Evolutionary conservation across 257 asterid species (phyloP).

Genomic region (Solanum ossicruentum): DNA sequence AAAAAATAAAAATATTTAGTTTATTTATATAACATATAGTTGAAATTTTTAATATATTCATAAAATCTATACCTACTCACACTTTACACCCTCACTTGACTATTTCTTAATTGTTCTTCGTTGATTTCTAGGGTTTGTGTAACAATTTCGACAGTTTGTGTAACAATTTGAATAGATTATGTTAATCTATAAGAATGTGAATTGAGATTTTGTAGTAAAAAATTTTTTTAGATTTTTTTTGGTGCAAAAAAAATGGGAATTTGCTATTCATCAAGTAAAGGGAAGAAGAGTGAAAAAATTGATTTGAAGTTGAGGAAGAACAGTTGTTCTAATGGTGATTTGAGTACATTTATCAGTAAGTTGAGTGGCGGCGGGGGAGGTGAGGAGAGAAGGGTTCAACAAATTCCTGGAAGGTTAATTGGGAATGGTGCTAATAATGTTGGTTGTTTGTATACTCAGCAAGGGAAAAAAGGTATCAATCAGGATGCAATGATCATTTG

Average conservation of each 20-base stretch:
- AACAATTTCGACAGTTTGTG: neutral
- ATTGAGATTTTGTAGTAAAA: neutral
- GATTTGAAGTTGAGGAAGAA: conserved; percentile 44
- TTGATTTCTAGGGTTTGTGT: neutral
- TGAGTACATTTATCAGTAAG: conserved; percentile 48
- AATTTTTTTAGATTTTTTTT: neutral
- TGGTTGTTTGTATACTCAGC: conserved; percentile 84
- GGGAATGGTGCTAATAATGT: conserved; percentile 57
- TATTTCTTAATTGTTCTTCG: neutral
- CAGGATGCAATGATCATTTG: conserved; percentile 97
- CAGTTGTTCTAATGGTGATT: conserved; percentile 41
- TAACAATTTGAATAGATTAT: neutral
- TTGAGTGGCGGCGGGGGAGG: conserved; percentile 26
- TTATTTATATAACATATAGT: neutral
- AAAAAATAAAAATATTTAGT: neutral
- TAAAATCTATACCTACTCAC: neutral
- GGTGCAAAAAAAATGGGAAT: conserved; percentile 55
- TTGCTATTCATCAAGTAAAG: conserved; percentile 52
- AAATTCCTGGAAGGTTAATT: conserved; percentile 63
- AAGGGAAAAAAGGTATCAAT: conserved; percentile 92
- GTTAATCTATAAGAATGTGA: neutral
- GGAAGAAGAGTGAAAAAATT: conserved; percentile 19
- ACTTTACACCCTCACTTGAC: neutral
- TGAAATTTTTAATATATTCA: neutral
- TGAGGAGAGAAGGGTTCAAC: conserved; percentile 73